Evolutionary conservation across 2,329 filamentous ascomycete species (phyloP), one percentile per base, ranked within the genome.

Genomic region (Dryadomyces quercivorus): DNA sequence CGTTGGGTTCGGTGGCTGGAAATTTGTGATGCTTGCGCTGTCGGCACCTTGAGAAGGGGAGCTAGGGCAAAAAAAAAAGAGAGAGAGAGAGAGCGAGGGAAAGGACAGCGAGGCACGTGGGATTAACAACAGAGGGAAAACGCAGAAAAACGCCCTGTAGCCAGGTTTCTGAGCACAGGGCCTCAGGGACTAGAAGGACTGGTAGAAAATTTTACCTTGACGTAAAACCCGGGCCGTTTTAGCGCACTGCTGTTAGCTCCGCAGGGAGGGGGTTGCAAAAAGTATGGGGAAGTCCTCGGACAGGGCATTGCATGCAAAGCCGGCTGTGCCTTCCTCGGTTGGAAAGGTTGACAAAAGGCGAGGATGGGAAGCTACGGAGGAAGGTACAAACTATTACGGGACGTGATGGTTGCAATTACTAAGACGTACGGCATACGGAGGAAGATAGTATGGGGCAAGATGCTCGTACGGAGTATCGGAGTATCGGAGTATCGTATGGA

Each of bases 11-110:
- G 50, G 55, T 51, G 49, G 55, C 51, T 53, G 51, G 48, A 51
- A 51, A 50, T 48, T 53, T 50, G 38, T 18, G 44, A 50, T 52
- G 52, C 55, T 40, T 56, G 52, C 55, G 55, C 48, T 51, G 44
- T 56, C 55, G 55, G 55, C 55, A 50, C 13, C 26, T 34, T 21
- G 20, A 50, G 48, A 50, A 38, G 47, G 26, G 26, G 26, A 44
- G 50, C 50, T 51, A 51, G 50, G 50, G 50, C 50, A 43, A 40
- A 36, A 51, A 50, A 50, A 42, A n/a, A 18, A 10, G 38, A 38
- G 20, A 50, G 48, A 50, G 34, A 34, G 15, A 7, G 18, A 16
- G 13, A 3, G 6, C 13, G 8, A 20, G 47, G 10, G 47, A 26
- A 9, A 26, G 26, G 38, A 31, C 38, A 10, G 40, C 22, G 16